Evolutionary conservation across 371 early-diverging fungal species (phyloP).

Genomic region (Zychaea mexicana): DNA sequence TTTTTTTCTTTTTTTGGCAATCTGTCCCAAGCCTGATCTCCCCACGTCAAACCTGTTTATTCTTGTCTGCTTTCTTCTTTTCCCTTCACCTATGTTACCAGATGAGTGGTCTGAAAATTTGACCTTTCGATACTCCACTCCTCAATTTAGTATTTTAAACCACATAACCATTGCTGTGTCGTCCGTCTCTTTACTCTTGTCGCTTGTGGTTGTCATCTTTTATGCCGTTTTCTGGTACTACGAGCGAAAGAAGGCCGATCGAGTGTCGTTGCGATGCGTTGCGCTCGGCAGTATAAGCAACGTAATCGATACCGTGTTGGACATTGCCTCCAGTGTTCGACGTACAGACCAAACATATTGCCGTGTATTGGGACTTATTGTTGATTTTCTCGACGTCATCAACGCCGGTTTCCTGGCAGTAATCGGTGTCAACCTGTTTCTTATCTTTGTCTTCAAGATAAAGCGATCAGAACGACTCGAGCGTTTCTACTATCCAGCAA

Average conservation of each 20-base stretch:
- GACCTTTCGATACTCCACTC: background rate
- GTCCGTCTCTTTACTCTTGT: background rate
- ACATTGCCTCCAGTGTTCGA: background rate
- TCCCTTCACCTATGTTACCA: too few relatives aligned
- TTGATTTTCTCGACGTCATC: slow-evolving; percentile 15
- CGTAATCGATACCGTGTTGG: slow-evolving; percentile 11
- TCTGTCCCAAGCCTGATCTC: too few relatives aligned
- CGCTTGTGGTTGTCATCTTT: background rate
- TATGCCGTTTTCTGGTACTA: background rate
- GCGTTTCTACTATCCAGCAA: slow-evolving; percentile 16
- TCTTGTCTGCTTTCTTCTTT: too few relatives aligned
- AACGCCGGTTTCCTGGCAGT: slow-evolving; percentile 19
- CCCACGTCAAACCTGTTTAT: too few relatives aligned
- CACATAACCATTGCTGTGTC: background rate
- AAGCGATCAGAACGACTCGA: slow-evolving; percentile 13
- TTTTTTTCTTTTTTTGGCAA: too few relatives aligned
- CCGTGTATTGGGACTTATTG: slow-evolving; percentile 15
- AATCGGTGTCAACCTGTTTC: slow-evolving; percentile 33
- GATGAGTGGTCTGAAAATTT: background rate
- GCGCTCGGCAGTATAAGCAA: slow-evolving; percentile 16
- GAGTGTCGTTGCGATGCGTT: slow-evolving; percentile 39
- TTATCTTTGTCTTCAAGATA: slow-evolving; percentile 31
- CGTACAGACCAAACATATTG: slow-evolving; percentile 9
- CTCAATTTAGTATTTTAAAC: background rate
- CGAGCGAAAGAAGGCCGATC: slow-evolving; percentile 12